These are phyloP conservation scores for Cicer pinnatifidum DNA, from an alignment of 306 rosid genomes.

Conservation along the genomic window DNA sequence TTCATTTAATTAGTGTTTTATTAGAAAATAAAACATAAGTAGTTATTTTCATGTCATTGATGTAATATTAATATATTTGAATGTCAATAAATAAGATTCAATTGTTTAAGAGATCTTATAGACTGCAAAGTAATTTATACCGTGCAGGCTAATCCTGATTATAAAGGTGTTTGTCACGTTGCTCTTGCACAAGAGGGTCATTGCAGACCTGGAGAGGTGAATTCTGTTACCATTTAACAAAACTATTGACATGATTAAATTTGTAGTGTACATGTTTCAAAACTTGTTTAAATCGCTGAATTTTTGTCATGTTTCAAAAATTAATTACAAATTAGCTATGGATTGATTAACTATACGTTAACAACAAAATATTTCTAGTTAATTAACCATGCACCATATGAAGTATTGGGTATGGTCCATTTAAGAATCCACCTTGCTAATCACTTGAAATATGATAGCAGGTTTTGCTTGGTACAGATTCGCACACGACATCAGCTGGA, in stretches of 20 bases:
- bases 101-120: not conserved
- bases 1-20: not conserved
- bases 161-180: slow-evolving; percentile 86
- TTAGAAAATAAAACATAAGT: not conserved
- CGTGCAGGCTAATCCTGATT: slow-evolving; percentile 80
- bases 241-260: slow-evolving; percentile 1
- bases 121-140: slow-evolving; percentile 7
- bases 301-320: no score
- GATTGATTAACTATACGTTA: no score
- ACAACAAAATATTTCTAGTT: no score
- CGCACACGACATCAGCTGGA: slow-evolving; percentile 89
- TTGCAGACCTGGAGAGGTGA: slow-evolving; percentile 93
- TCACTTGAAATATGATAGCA: slow-evolving; percentile 46
- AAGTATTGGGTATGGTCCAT: not conserved
- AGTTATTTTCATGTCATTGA: not conserved
- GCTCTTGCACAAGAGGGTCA: slow-evolving; percentile 94
- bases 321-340: no score
- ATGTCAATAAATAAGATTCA: not conserved
- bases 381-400: not conserved
- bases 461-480: slow-evolving; percentile 91
- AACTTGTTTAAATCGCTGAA: not conserved
- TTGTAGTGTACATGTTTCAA: slow-evolving; percentile 24
- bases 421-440: not conserved
- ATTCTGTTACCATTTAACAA: slow-evolving; percentile 30
- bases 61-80: not conserved